A percentile compares a stretch with the other conserved stretches of the same genome.
phyloP scores from a whole-genome alignment of 768 basidiomycete genomes.

The Russula lepida region DNA sequence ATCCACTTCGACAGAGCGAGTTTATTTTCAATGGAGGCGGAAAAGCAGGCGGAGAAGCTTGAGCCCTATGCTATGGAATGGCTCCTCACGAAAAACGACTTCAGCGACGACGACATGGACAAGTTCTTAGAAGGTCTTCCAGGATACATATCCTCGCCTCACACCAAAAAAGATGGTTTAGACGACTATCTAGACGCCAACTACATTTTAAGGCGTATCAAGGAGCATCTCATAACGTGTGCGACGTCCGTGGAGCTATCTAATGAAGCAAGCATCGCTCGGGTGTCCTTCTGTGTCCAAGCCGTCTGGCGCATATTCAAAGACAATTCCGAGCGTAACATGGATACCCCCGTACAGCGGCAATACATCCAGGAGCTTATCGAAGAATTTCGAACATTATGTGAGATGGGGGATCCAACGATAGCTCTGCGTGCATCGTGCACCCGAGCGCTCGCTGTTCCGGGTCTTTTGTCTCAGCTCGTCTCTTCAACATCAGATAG shows the following conservation, averaged over 20 bases:
- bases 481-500: background rate
- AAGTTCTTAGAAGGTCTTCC: too few relatives aligned
- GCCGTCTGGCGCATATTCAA: too few relatives aligned
- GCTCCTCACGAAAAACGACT: constrained; percentile 4
- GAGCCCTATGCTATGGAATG: constrained; percentile 4
- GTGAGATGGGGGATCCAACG: background rate
- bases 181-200: too few relatives aligned
- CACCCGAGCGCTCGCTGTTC: constrained; percentile 1
- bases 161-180: too few relatives aligned
- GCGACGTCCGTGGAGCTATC: too few relatives aligned
- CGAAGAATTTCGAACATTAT: background rate
- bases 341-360: background rate
- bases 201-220: too few relatives aligned
- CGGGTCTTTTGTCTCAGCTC: background rate
- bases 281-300: too few relatives aligned
- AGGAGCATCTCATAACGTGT: too few relatives aligned
- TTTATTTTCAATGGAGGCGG: background rate
- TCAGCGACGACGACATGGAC: too few relatives aligned
- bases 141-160: too few relatives aligned
- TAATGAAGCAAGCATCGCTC: too few relatives aligned
- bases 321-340: background rate
- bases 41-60: background rate
- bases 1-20: background rate
- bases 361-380: background rate
- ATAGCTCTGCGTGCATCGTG: constrained; percentile 5